Evolutionary conservation across 1,284 basidiomycete species (phyloP).

Genomic region (Mycena sp.): DNA sequence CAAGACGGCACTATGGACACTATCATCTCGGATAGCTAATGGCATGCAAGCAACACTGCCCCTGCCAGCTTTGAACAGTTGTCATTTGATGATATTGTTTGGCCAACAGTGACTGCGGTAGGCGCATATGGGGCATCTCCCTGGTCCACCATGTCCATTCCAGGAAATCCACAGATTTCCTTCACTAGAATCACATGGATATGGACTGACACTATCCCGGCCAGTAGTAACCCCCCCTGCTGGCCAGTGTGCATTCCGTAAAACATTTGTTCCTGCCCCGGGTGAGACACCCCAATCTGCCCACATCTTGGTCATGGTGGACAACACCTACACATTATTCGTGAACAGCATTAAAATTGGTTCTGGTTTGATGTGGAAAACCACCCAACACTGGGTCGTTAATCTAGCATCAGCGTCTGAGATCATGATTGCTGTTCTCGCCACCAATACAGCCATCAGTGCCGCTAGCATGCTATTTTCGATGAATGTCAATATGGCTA

Average conservation of each 20-base stretch:
- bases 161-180: not conserved
- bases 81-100: slow-evolving; percentile 22
- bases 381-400: not conserved
- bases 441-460: not conserved
- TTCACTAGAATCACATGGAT: not conserved
- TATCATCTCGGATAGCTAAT: slow-evolving; percentile 31
- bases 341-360: not conserved
- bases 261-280: too few relatives aligned
- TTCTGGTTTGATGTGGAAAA: not conserved
- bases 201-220: not conserved
- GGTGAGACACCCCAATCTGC: too few relatives aligned
- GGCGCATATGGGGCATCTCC: not conserved
- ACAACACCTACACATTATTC: not conserved
- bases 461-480: not conserved
- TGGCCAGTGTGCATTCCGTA: too few relatives aligned
- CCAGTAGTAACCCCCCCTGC: not conserved
- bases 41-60: slow-evolving; percentile 26
- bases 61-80: slow-evolving; percentile 28
- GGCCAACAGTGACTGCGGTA: not conserved
- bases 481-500: not conserved
- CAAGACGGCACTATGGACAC: slow-evolving; percentile 25
- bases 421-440: not conserved
- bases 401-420: not conserved
- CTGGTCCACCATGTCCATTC: too few relatives aligned
- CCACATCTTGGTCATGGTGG: not conserved